A percentile compares a stretch with the other conserved stretches of the same genome.
Evolutionary conservation across 441 rosid genomes (phyloP).

Genomic region (Gossypium schwendimanii): DNA sequence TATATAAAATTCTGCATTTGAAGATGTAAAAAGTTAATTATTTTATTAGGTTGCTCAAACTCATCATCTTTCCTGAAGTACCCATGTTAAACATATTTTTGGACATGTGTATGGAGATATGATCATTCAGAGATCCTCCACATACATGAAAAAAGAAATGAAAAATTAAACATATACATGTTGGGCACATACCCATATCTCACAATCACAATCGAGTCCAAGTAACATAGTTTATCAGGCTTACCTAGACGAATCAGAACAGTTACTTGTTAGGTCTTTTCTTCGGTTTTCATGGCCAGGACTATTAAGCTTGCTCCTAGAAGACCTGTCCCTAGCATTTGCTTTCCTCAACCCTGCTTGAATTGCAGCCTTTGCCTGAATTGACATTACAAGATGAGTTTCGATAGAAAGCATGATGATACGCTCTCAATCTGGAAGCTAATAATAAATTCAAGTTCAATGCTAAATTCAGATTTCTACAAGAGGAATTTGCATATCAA

Average conservation of each 20-base stretch:
- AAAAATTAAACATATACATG: not conserved
- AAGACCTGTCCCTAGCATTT: slow-evolving; percentile 67
- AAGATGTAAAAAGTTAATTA: not conserved
- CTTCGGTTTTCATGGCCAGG: slow-evolving; percentile 49
- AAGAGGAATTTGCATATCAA: not conserved
- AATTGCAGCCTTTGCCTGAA: slow-evolving; percentile 87
- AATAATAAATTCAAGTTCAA: slow-evolving; percentile 1
- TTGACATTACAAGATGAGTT: slow-evolving; percentile 4
- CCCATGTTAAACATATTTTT: not conserved
- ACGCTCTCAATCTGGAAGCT: not conserved
- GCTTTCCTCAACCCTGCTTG: slow-evolving; percentile 67
- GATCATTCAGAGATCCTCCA: not conserved
- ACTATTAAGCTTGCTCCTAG: slow-evolving; percentile 39
- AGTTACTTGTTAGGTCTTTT: slow-evolving; percentile 44
- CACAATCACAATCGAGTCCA: not conserved
- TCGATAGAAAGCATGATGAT: slow-evolving; percentile 13
- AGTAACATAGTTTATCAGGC: slow-evolving; percentile 7
- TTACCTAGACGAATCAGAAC: slow-evolving; percentile 74
- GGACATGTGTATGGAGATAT: not conserved
- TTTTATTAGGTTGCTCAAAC: not conserved
- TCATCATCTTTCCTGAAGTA: not conserved
- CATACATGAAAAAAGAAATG: not conserved
- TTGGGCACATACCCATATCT: not conserved
- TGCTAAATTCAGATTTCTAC: not conserved
- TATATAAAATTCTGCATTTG: not conserved